Evolutionary conservation across 2,329 filamentous ascomycete species (phyloP).

Genomic region (Calonectria crousiana): DNA sequence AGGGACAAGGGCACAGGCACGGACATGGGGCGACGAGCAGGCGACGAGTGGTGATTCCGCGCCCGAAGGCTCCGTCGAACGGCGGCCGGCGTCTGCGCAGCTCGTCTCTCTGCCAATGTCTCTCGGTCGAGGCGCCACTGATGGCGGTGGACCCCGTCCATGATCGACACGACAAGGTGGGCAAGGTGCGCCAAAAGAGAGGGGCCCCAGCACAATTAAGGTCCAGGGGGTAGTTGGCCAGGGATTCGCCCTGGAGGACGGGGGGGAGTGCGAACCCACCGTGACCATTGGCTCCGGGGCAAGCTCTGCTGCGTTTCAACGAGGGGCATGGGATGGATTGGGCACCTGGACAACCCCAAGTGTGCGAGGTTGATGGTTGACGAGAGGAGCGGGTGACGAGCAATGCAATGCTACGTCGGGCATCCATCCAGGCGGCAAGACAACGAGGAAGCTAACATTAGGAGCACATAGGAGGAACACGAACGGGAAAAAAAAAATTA

Average conservation of each 20-base stretch:
- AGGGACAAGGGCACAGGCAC: conserved; percentile 35
- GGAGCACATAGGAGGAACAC: neutral
- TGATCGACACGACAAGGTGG: conserved; percentile 30
- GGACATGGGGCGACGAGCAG: neutral
- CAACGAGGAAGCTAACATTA: neutral
- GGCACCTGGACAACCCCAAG: conserved; percentile 10
- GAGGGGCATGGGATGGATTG: conserved; percentile 20
- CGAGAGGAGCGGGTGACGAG: conserved; percentile 17
- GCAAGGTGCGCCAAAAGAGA: conserved; percentile 22
- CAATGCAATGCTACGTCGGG: conserved; percentile 2
- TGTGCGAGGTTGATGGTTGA: conserved; percentile 25
- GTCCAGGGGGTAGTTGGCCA: neutral
- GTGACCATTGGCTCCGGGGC: conserved; percentile 34
- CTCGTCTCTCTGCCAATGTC: conserved; percentile 18
- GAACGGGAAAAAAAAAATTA: neutral
- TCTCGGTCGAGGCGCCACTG: conserved; percentile 28
- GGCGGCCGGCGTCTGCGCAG: conserved; percentile 26
- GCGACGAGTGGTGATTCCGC: conserved; percentile 14
- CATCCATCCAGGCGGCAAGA: neutral
- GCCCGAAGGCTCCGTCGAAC: conserved; percentile 24
- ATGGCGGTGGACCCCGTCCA: conserved; percentile 35
- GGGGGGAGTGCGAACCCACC: neutral
- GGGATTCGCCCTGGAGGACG: neutral
- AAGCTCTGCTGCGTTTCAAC: conserved; percentile 20
- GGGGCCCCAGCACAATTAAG: conserved; percentile 5